Evolutionary conservation across 257 asterid species (phyloP).

Genomic region (Solanum dulcamara): DNA sequence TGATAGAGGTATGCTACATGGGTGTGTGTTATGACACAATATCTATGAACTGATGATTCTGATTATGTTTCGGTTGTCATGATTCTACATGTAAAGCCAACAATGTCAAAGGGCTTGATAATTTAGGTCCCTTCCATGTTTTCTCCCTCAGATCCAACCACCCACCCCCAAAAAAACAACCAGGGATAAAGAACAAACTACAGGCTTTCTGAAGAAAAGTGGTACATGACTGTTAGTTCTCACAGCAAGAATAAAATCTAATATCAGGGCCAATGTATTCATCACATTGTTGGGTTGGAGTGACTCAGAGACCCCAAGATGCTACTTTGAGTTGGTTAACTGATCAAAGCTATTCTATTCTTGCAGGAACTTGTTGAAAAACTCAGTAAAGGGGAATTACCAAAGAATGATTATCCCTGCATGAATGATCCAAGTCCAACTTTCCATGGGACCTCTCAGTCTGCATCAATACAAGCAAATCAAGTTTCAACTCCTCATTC

Average conservation of each 20-base stretch:
- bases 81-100: neutral
- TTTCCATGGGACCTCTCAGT: conserved; percentile 52
- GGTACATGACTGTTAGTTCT: neutral
- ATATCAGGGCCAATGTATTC: neutral
- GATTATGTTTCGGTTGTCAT: neutral
- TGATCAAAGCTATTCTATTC: conserved; percentile 1
- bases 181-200: neutral
- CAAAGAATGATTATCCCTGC: conserved; percentile 83
- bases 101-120: neutral
- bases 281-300: neutral
- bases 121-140: neutral
- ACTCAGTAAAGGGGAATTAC: conserved; percentile 73
- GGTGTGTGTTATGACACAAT: neutral
- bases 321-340: neutral
- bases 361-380: conserved; percentile 84
- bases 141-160: neutral
- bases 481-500: conserved; percentile 72
- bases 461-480: conserved; percentile 41
- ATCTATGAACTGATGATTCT: neutral
- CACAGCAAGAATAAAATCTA: neutral
- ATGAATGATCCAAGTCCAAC: conserved; percentile 96
- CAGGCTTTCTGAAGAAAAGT: neutral
- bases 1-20: conserved; percentile 61
- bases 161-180: too few relatives aligned
- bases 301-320: neutral